Percentiles rank a stretch among this genome's conserved stretches.
Evolutionary conservation across 1,139 yeast genomes (phyloP).

Genomic region (Geotrichum macrosporum): DNA sequence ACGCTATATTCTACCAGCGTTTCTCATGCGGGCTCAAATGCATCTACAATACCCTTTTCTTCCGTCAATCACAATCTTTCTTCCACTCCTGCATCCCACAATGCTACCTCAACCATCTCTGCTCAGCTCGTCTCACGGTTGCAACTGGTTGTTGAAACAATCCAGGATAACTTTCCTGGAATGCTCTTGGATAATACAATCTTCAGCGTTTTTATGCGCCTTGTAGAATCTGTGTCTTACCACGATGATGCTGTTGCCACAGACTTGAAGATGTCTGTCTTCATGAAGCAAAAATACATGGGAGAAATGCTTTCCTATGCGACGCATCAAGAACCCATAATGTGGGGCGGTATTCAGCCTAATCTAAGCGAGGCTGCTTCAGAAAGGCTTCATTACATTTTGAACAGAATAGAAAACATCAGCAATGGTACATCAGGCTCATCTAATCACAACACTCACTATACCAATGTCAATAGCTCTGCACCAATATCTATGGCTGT

Average conservation of each 20-base stretch:
- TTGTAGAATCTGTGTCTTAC: conserved; percentile 45
- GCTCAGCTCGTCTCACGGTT: conserved; percentile 29
- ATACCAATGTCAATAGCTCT: conserved; percentile 10
- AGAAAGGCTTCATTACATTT: conserved; percentile 28
- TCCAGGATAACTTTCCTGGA: conserved; percentile 49
- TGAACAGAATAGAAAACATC: conserved; percentile 26
- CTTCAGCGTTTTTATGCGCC: conserved; percentile 42
- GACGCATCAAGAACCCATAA: conserved; percentile 27
- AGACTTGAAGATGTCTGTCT: conserved; percentile 43
- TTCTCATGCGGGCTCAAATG: conserved; percentile 19
- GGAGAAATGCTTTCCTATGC: conserved; percentile 36
- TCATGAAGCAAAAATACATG: conserved; percentile 43
- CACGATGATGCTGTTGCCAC: conserved; percentile 47
- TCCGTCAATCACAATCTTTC: conserved; percentile 19
- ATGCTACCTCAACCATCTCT: conserved; percentile 6
- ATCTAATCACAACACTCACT: conserved; percentile 3
- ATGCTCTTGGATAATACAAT: conserved; percentile 51
- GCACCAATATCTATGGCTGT: conserved; percentile 15
- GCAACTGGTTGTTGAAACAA: conserved; percentile 42
- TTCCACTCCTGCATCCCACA: conserved; percentile 7
- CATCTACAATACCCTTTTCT: conserved; percentile 19
- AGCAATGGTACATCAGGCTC: conserved; percentile 16
- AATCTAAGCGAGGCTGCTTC: conserved; percentile 27
- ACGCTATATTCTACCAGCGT: conserved; percentile 42
- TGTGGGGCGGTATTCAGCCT: conserved; percentile 31